Conservation (phyloP, 805 yeast genomes). For the Yarrowia hollandica region DNA sequence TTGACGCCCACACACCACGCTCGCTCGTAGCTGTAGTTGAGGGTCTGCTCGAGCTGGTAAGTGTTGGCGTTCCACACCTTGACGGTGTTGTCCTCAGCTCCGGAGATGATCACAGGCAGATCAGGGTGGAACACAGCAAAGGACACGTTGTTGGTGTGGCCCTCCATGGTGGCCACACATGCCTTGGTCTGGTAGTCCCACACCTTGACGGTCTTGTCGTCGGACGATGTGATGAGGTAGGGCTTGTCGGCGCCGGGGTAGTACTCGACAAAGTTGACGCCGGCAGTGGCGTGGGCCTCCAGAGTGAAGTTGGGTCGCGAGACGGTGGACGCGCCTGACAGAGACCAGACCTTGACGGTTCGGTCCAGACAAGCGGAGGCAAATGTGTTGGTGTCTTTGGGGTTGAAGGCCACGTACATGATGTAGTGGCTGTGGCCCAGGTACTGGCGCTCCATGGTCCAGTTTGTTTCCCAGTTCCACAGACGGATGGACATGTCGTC, state of each 20-base stretch:
- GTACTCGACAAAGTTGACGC: constrained; percentile 94
- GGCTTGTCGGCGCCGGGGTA: constrained; percentile 98
- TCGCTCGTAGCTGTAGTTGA: constrained; percentile 89
- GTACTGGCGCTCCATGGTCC: constrained; percentile 86
- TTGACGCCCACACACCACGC: constrained; percentile 91
- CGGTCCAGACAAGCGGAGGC: constrained; percentile 96
- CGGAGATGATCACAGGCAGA: constrained; percentile 88
- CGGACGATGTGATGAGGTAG: constrained; percentile 85
- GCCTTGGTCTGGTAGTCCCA: constrained; percentile 99
- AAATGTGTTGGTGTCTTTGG: constrained; percentile 95
- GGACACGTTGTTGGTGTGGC: constrained; percentile 91
- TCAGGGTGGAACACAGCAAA: constrained; percentile 99
- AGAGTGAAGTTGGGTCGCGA: constrained; percentile 79
- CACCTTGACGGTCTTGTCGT: constrained; percentile 81
- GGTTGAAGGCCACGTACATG: constrained; percentile 92
- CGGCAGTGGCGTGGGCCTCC: constrained; percentile 86
- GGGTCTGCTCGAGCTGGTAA: constrained; percentile 86
- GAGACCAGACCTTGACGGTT: constrained; percentile 95
- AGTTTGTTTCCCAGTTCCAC: constrained; percentile 97
- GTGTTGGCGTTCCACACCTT: constrained; percentile 95
- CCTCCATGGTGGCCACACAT: constrained; percentile 90
- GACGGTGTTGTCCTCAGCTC: constrained; percentile 93
- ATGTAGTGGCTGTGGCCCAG: constrained; percentile 97
- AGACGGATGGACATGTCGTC: constrained; percentile 90
- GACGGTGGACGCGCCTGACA: constrained; percentile 62